phyloP scores from a whole-genome alignment of 371 early-diverging fungal species.

The Haplosporangium sp. region DNA sequence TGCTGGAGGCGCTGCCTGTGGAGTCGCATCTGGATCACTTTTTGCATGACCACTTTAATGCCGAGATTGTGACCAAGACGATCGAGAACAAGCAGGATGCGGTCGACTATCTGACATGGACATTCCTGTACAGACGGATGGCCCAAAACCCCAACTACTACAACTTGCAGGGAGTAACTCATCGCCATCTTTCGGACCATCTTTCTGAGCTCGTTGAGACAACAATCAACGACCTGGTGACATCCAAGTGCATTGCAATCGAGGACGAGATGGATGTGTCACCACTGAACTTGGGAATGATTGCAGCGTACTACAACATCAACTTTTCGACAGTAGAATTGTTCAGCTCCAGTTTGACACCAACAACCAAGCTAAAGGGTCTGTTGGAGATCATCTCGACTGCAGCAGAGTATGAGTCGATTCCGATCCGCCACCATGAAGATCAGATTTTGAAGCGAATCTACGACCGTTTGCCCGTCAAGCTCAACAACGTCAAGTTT shows the following conservation, averaged over 20 bases:
- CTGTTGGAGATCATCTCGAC: conserved; percentile 92
- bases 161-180: conserved; percentile 86
- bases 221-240: conserved; percentile 86
- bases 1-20: conserved; percentile 94
- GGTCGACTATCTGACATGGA: conserved; percentile 98
- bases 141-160: conserved; percentile 97
- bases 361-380: conserved; percentile 89
- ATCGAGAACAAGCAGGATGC: conserved; percentile 98
- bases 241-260: conserved; percentile 88
- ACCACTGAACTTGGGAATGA: conserved; percentile 95
- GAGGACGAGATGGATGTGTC: conserved; percentile 87
- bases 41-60: conserved; percentile 95
- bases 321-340: conserved; percentile 93
- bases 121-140: conserved; percentile 95
- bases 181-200: conserved; percentile 90
- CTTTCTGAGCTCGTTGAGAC: conserved; percentile 95
- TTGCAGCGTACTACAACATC: conserved; percentile 96
- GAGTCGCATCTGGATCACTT: conserved; percentile 92
- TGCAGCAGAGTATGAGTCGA: conserved; percentile 90
- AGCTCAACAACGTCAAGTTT: conserved; percentile 66
- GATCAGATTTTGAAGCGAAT: conserved; percentile 79
- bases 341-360: conserved; percentile 87
- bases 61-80: conserved; percentile 93
- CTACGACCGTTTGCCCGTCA: conserved; percentile 85
- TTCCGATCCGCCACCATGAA: conserved; percentile 96